Percentiles rank a stretch among this genome's conserved stretches.
Evolutionary conservation across 2,329 filamentous ascomycete genomes (phyloP).

Genomic region (Pseudopyricularia cyperi): DNA sequence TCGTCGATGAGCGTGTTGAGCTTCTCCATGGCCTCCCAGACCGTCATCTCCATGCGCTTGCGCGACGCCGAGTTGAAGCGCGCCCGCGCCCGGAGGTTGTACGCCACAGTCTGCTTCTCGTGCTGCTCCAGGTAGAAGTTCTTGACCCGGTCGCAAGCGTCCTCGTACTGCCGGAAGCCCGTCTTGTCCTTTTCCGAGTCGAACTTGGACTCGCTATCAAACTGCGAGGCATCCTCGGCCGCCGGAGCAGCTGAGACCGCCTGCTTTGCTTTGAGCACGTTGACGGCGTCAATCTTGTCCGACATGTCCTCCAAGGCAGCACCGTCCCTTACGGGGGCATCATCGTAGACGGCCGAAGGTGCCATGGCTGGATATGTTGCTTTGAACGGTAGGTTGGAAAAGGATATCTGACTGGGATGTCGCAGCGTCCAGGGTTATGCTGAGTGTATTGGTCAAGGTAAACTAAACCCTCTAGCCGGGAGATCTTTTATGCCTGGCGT

Average conservation of each 20-base stretch:
- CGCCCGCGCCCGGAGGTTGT: conserved; percentile 71
- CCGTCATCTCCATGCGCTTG: conserved; percentile 55
- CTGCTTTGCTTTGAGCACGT: conserved; percentile 15
- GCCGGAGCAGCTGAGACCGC: conserved; percentile 1
- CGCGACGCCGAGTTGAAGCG: conserved; percentile 54
- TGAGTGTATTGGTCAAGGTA: too few species aligned
- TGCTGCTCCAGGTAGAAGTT: conserved; percentile 69
- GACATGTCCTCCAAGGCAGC: conserved; percentile 19
- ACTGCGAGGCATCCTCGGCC: conserved; percentile 1
- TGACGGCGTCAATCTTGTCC: conserved; percentile 20
- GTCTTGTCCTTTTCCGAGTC: conserved; percentile 20
- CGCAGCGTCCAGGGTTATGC: background rate
- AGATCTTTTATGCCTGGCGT: too few species aligned
- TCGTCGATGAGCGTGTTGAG: conserved; percentile 85
- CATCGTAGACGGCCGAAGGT: conserved; percentile 13
- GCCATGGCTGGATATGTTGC: conserved; percentile 12
- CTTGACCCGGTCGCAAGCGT: conserved; percentile 73
- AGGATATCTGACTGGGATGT: background rate
- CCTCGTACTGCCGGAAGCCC: conserved; percentile 56
- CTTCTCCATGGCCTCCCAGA: conserved; percentile 89
- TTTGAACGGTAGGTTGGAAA: background rate
- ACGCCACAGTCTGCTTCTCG: conserved; percentile 63
- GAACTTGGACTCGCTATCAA: conserved; percentile 12
- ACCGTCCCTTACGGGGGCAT: conserved; percentile 8
- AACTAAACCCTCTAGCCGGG: too few species aligned